Evolutionary conservation across 495 filamentous ascomycete genomes (phyloP).

Genomic region (Bombardia bombarda): DNA sequence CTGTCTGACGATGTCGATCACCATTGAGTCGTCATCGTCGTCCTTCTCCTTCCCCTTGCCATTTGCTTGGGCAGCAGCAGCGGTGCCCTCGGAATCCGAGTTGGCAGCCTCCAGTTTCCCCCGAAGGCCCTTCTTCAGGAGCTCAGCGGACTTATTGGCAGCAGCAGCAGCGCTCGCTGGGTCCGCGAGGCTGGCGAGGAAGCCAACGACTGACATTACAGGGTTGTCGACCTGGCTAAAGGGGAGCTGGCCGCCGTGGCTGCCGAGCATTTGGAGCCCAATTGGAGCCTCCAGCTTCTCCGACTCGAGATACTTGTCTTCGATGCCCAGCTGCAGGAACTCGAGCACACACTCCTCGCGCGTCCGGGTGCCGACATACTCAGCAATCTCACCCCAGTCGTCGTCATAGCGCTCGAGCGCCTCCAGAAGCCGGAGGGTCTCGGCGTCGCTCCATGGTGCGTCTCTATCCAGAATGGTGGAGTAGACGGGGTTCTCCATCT

Average conservation of each 20-base stretch:
- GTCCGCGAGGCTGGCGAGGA: slow-evolving; percentile 81
- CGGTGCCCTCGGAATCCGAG: slow-evolving; percentile 35
- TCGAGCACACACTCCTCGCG: slow-evolving; percentile 93
- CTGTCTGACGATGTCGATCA: slow-evolving; percentile 38
- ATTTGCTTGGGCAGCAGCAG: slow-evolving; percentile 19
- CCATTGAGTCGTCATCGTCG: slow-evolving; percentile 46
- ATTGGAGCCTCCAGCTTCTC: slow-evolving; percentile 52
- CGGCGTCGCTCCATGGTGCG: slow-evolving; percentile 82
- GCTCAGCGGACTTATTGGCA: slow-evolving; percentile 73
- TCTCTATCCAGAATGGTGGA: slow-evolving; percentile 67
- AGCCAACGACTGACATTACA: slow-evolving; percentile 88
- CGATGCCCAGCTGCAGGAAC: slow-evolving; percentile 86
- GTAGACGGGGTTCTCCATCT: slow-evolving; percentile 79
- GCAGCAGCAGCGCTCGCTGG: slow-evolving; percentile 83
- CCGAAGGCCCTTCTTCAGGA: slow-evolving; percentile 68
- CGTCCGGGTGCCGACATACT: slow-evolving; percentile 85
- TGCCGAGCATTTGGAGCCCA: slow-evolving; percentile 52
- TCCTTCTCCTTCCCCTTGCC: slow-evolving; percentile 49
- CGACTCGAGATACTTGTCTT: slow-evolving; percentile 80
- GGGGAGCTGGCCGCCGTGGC: slow-evolving; percentile 65
- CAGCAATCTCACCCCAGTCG: slow-evolving; percentile 87
- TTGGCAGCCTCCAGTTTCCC: slow-evolving; percentile 60
- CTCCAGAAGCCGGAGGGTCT: slow-evolving; percentile 78
- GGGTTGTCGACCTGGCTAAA: slow-evolving; percentile 89
- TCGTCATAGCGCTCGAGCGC: slow-evolving; percentile 87